phyloP scores from a whole-genome alignment of 2,329 filamentous ascomycete genomes.

The Verticillium albo-atrum region DNA sequence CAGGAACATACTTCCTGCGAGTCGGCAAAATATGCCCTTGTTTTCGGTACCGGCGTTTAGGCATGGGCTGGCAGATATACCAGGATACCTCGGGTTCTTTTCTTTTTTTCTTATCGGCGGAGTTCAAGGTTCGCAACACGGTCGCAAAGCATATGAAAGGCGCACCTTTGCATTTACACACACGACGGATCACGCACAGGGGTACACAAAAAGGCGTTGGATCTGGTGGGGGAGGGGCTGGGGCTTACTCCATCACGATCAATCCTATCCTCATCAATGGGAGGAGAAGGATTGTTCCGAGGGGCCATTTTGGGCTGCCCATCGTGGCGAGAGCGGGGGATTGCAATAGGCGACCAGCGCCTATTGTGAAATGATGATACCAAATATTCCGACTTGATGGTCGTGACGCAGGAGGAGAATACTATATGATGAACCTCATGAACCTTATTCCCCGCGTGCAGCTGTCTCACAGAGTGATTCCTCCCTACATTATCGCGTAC shows the following conservation, averaged over 20 bases:
- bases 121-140: conserved; percentile 2
- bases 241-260: neutral
- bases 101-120: neutral
- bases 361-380: too few species aligned
- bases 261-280: too few species aligned
- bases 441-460: too few species aligned
- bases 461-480: neutral
- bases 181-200: neutral
- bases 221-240: neutral
- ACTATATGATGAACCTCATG: neutral
- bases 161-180: conserved; percentile 5
- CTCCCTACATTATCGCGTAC: too few species aligned
- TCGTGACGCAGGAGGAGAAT: neutral
- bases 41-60: neutral
- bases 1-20: neutral
- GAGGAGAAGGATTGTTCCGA: too few species aligned
- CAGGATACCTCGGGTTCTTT: conserved; percentile 3
- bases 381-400: too few species aligned
- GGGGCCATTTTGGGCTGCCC: too few species aligned
- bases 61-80: neutral
- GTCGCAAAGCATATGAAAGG: conserved; percentile 13
- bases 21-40: neutral
- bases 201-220: neutral
- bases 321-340: too few species aligned
- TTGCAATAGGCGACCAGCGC: too few species aligned